A percentile compares a stretch with the other conserved stretches of the same genome.
These are phyloP conservation scores for Debaryomyces sp. DNA, from an alignment of 1,139 yeast genomes.

Conservation along the genomic window DNA sequence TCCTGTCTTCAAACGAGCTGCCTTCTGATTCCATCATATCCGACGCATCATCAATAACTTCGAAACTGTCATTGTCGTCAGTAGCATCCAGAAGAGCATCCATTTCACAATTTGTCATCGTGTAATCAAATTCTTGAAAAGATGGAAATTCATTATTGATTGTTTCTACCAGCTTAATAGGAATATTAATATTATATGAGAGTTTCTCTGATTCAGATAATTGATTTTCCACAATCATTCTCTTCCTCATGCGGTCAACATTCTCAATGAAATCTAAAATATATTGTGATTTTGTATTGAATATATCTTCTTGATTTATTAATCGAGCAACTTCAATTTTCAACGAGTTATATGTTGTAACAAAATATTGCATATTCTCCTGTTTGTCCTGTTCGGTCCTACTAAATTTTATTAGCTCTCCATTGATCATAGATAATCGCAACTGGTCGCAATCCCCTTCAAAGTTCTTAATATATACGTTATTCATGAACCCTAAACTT, in stretches of 20 bases:
- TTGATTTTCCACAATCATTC: slow-evolving; percentile 57
- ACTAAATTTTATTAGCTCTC: slow-evolving; percentile 51
- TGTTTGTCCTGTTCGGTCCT: slow-evolving; percentile 63
- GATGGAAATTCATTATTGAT: slow-evolving; percentile 11
- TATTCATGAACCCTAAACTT: slow-evolving; percentile 38
- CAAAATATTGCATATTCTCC: slow-evolving; percentile 58
- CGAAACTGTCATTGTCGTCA: slow-evolving; percentile 45
- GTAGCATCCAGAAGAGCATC: slow-evolving; percentile 7
- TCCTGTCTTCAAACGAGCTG: slow-evolving; percentile 60
- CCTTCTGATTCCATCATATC: slow-evolving; percentile 20
- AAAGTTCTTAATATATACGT: slow-evolving; percentile 40
- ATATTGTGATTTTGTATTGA: slow-evolving; percentile 32
- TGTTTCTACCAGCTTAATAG: slow-evolving; percentile 29
- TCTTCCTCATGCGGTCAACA: slow-evolving; percentile 61
- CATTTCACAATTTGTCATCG: background rate
- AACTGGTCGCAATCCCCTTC: slow-evolving; percentile 51
- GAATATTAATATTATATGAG: slow-evolving; percentile 42
- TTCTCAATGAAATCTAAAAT: slow-evolving; percentile 69
- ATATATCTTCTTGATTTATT: slow-evolving; percentile 24
- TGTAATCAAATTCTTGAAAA: background rate
- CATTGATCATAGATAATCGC: slow-evolving; percentile 44
- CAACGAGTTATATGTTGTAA: slow-evolving; percentile 48
- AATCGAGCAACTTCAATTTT: slow-evolving; percentile 46
- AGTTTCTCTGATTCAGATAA: slow-evolving; percentile 46
- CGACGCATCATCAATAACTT: slow-evolving; percentile 46